Conservation (phyloP, 306 rosid species). For the Cicer yamashitae region DNA sequence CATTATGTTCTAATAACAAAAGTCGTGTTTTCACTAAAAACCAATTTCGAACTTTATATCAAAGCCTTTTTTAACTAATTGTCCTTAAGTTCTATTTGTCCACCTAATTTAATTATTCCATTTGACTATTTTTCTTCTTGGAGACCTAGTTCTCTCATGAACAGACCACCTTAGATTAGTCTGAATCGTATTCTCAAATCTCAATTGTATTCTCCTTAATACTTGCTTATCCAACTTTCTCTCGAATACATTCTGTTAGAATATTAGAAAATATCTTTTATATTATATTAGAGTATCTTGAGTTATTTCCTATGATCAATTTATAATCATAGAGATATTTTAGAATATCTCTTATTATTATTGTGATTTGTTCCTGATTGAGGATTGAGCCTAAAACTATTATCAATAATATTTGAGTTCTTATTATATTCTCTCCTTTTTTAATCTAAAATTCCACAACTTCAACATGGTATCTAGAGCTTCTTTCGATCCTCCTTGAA, state of each 20-base stretch:
- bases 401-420: too few species aligned
- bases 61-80: constrained; percentile 12
- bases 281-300: too few species aligned
- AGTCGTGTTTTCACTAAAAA: not conserved
- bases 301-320: too few species aligned
- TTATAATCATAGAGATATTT: too few species aligned
- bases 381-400: too few species aligned
- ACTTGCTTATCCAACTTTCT: constrained; percentile 28
- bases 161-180: constrained; percentile 9
- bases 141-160: constrained; percentile 16
- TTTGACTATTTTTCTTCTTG: not conserved
- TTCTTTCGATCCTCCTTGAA: too few species aligned
- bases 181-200: not conserved
- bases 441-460: too few species aligned
- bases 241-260: not conserved
- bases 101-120: constrained; percentile 17
- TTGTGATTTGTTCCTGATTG: too few species aligned
- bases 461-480: too few species aligned
- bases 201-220: constrained; percentile 5
- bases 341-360: too few species aligned
- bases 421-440: too few species aligned
- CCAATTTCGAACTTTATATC: constrained; percentile 6
- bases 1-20: constrained; percentile 4
- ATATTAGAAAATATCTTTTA: too few species aligned
- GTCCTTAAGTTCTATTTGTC: constrained; percentile 19